Base-by-base conservation (phyloP, 306 rosid genomes). In the Rosa persica region DNA sequence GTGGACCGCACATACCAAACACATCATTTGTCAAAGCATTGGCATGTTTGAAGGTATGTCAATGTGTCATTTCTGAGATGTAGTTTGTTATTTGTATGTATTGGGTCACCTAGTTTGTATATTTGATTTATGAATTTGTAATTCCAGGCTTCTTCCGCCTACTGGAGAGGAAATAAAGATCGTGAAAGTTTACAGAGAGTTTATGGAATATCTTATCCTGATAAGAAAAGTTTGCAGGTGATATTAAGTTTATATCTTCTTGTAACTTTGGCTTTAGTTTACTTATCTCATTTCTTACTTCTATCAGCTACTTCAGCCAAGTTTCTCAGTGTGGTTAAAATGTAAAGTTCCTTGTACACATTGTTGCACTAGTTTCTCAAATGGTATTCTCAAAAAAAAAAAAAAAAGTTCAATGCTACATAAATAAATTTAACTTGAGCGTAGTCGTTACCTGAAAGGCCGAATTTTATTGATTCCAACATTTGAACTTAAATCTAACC, bases 1-100 rank as follows among this genome's bases (percentile, higher is more conserved):
- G 98, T 73, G 98, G 98, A 44, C 98, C 97, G 5, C 98, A 94
- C 83, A 94, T 94, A 85, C 98, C 98, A 65, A 94, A 87, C 81
- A 94, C 98, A 67, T 92, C 98, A 49, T 92, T 94, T 86, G 98
- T 94, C 83, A 94, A 90, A 79, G 97, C 98, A 48, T 79, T 94
- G 76, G 93, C 93, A 3, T 94, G 97, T 84, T 85, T 92, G 77
- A 94, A 94, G 92, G 98, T 94, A 75, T 73, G 34, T 72, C 60
- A 60, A 65, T 36, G 19, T 69, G 13, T 36, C 64, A 74, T 81
- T 22, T 83, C 73, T 23, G 61, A 74, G 69, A 27, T 78, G 64
- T 52, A 13, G 25, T n/a, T 25, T 60, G 42, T 40, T 2, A 65
- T 44, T 39, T 46, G 39, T 39, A 43, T 65, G 81, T 73, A 54